Evolutionary conservation across 2,329 filamentous ascomycete genomes (phyloP), one percentile per base, ranked within the genome.

Genomic region (Gaeumannomyces sp.): DNA sequence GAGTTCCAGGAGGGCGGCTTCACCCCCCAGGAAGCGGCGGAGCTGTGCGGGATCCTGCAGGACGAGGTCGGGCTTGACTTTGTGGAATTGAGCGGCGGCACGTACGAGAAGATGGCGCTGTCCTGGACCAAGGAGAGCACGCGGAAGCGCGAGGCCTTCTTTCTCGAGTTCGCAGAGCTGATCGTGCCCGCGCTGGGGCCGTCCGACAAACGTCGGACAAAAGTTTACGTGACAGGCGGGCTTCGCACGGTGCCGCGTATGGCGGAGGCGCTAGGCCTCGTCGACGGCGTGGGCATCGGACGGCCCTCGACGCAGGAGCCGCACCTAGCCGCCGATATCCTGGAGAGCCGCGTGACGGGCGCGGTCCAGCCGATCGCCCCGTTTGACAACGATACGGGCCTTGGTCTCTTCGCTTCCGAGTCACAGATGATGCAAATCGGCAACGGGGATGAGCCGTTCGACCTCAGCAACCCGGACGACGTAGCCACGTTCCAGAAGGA

Each of bases 71-170:
- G 75, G 31, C 77, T 81, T 65, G 80, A 85, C 72, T 85, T 86
- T 70, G 81, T 88, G 8, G 85, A 88, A 73, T 75, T 88, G 0
- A 82, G 78, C 0, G 85, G 86, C 16, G 86, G 86, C 8, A 88
- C 85, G 0, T 87, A 86, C 69, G 80, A 88, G 72, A 72, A 76
- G 25, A 70, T 83, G 0, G 83, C 78, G 0, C 85, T 86, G 67
- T 69, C 68, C 1, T 81, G 85, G 70, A 77, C 80, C 73, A 76
- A 79, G 61, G 84, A 87, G 59, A 81, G 78, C 22, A 86, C 83
- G 6, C 79, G 77, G 72, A 81, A 82, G 73, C 76, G 83, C 5
- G 84, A 86, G 69, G 79, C 82, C 1, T 87, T 85, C 77, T 88
- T 87, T 77, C 71, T 87, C 59, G 83, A 86, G 3, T 87, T 85